Evolutionary conservation across 108 stramenopile species (phyloP).

Genomic region (Nitzschia sp.): DNA sequence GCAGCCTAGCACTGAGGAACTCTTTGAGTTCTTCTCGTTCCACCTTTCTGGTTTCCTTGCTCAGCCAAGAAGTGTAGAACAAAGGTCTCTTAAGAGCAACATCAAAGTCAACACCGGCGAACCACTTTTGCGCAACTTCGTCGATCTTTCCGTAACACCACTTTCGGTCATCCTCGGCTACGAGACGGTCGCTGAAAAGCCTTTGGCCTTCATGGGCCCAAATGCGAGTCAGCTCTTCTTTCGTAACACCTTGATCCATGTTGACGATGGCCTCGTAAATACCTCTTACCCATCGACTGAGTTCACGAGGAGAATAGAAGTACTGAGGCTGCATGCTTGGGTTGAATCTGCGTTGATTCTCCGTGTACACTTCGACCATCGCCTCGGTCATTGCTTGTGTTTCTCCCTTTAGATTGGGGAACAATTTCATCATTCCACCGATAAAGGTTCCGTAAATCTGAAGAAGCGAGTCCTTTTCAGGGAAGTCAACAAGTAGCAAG

Average conservation of each 20-base stretch:
- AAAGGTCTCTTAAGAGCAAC: conserved; percentile 84
- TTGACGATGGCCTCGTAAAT: conserved; percentile 91
- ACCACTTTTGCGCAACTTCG: conserved; percentile 67
- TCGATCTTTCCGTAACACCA: conserved; percentile 88
- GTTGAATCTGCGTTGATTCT: conserved; percentile 87
- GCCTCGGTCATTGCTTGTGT: conserved; percentile 91
- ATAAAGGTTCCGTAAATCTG: conserved; percentile 97
- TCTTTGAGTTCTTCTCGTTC: conserved; percentile 75
- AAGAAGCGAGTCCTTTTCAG: conserved; percentile 82
- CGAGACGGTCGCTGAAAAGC: conserved; percentile 94
- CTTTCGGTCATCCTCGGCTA: conserved; percentile 80
- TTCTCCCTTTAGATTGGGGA: conserved; percentile 90
- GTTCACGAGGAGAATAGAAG: conserved; percentile 97
- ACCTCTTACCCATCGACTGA: conserved; percentile 96
- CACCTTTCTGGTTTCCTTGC: conserved; percentile 86
- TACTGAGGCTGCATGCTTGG: conserved; percentile 92
- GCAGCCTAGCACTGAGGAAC: conserved; percentile 86
- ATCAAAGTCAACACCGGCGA: conserved; percentile 80
- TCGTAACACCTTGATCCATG: conserved; percentile 71
- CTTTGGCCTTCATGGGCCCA: conserved; percentile 98
- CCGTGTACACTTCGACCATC: conserved; percentile 95
- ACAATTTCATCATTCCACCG: conserved; percentile 92
- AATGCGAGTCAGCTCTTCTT: conserved; percentile 91
- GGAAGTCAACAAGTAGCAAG: conserved; percentile 96
- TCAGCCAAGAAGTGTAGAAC: conserved; percentile 93